Evolutionary conservation across 306 rosid genomes (phyloP), one percentile per base, ranked within the genome.

Genomic region (Prunus campanulata): DNA sequence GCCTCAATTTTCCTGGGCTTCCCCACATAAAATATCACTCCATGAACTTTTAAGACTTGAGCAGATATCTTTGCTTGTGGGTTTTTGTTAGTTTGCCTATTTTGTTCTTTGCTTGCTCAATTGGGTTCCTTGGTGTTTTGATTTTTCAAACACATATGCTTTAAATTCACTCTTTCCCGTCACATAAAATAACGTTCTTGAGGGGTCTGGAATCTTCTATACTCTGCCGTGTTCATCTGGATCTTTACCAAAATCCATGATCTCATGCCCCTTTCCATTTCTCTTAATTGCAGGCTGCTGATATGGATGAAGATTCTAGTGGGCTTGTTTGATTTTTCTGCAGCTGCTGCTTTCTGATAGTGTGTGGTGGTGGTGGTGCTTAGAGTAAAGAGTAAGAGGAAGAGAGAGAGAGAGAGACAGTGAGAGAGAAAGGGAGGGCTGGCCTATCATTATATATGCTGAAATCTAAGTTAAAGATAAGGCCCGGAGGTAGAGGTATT

Each of bases 161-260:
- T 73, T 64, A 3, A 51, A 46, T n/a, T 67, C 68, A 50, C 81
- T 84, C 84, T 29, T 63, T 73, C 73, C 48, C 80, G 13, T 72
- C 85, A 85, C 91, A 87, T 87, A 80, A 87, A 87, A 87, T 87
- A 85, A 87, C 87, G 82, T 71, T 81, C 68, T 75, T 12, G 57
- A 8, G 14, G 51, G 20, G 63, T 81, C 80, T 77, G 11, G 74
- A 68, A 50, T 56, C 83, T 79, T 66, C 70, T 29, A 39, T 39
- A 35, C 48, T 51, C 62, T 67, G 79, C 66, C 70, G 65, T 10
- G 60, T 62, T 66, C 79, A 8, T 78, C 71, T 79, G 76, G 81
- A 61, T 77, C 71, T 60, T 66, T 71, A 72, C 66, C 47, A 8
- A 70, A 54, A 39, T 32, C 66, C 47, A 69, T 72, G 50, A 72